These are phyloP conservation scores for Nemania sp. DNA, from an alignment of 2,329 filamentous ascomycete genomes.

Conservation along the genomic window DNA sequence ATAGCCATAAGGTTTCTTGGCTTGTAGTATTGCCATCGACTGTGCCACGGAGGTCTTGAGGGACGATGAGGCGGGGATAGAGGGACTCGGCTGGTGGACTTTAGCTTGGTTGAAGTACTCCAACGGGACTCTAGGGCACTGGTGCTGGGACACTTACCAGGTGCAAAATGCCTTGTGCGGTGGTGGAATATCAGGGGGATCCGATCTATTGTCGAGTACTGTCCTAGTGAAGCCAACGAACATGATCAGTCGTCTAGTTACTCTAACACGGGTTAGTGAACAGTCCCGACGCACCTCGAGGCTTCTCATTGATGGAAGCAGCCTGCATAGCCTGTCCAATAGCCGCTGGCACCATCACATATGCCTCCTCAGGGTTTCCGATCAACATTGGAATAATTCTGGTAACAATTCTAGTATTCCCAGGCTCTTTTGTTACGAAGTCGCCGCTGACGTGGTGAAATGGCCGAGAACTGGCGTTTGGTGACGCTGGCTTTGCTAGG, in stretches of 20 bases:
- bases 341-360: background rate
- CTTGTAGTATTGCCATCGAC: background rate
- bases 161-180: background rate
- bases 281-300: background rate
- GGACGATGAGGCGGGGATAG: background rate
- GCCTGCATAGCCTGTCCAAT: background rate
- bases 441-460: conserved; percentile 1
- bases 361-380: background rate
- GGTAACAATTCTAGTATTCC: background rate
- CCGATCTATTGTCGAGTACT: background rate
- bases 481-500: background rate
- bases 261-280: background rate
- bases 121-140: background rate
- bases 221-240: background rate
- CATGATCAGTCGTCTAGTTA: background rate
- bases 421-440: background rate
- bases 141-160: background rate
- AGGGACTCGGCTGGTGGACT: background rate
- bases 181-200: conserved; percentile 2
- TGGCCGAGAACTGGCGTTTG: background rate
- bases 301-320: background rate
- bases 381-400: background rate
- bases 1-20: background rate
- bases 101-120: background rate
- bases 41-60: conserved; percentile 1